A percentile compares a stretch with the other conserved stretches of the same genome.
Conservation (phyloP, 2,329 filamentous ascomycete species). For the Amylocarpus encephaloides region DNA sequence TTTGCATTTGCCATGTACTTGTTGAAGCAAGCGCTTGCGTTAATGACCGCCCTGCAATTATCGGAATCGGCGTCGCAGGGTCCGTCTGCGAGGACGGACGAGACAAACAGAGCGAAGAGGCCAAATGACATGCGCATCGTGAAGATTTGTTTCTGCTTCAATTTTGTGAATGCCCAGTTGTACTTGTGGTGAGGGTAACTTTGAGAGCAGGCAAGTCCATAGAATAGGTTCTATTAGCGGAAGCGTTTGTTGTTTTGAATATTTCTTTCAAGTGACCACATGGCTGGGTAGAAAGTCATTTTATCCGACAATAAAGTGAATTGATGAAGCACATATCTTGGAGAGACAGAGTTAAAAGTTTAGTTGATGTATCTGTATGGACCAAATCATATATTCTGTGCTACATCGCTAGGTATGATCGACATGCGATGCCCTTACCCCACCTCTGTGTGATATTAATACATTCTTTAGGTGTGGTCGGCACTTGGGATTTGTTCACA, state of each 20-base stretch:
- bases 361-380: neutral
- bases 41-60: conserved; percentile 17
- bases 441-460: conserved; percentile 1
- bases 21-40: conserved; percentile 18
- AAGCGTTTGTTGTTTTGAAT: neutral
- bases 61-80: conserved; percentile 13
- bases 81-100: conserved; percentile 3
- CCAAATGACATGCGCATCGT: conserved; percentile 6
- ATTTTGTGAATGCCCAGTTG: no score
- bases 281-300: conserved; percentile 1
- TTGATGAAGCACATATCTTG: conserved; percentile 7
- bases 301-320: neutral
- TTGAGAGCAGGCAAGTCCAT: neutral
- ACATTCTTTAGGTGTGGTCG: conserved; percentile 1
- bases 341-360: neutral
- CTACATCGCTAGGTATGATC: neutral
- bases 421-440: neutral
- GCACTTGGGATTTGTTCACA: neutral
- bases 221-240: neutral
- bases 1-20: conserved; percentile 11
- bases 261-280: neutral
- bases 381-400: neutral
- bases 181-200: neutral
- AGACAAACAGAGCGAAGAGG: conserved; percentile 2
- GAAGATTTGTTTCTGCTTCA: neutral